Percentiles rank a stretch among this genome's conserved stretches.
phyloP scores from a whole-genome alignment of 1,284 basidiomycete species.

The Cerioporus squamosus region DNA sequence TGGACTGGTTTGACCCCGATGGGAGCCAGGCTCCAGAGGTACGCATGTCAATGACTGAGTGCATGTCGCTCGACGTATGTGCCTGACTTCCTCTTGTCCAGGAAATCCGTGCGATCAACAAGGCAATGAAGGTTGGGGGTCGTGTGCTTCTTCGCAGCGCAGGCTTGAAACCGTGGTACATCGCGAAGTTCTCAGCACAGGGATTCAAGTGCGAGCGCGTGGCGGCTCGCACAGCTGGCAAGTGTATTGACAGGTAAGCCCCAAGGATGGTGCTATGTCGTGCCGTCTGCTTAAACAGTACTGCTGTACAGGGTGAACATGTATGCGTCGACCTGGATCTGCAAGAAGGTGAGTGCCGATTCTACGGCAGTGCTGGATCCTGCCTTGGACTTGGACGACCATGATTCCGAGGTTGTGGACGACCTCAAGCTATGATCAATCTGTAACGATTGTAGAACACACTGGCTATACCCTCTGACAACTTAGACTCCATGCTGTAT shows the following conservation, averaged over 20 bases:
- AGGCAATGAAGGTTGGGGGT: constrained; percentile 27
- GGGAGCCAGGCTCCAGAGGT: constrained; percentile 20
- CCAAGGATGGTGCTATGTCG: too few species aligned
- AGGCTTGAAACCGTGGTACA: constrained; percentile 27
- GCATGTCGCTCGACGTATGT: too few species aligned
- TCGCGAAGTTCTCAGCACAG: constrained; percentile 22
- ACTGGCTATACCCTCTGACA: not conserved
- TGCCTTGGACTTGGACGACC: not conserved
- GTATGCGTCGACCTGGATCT: constrained; percentile 30
- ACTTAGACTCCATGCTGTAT: too few species aligned
- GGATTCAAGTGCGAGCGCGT: constrained; percentile 26
- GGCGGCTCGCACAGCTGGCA: constrained; percentile 20
- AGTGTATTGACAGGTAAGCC: constrained; percentile 24
- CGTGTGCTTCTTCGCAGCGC: constrained; percentile 26
- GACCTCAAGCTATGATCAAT: constrained; percentile 11
- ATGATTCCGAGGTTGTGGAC: constrained; percentile 12
- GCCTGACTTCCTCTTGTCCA: not conserved
- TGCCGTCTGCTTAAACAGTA: not conserved
- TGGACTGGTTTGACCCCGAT: constrained; percentile 28
- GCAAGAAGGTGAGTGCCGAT: constrained; percentile 20
- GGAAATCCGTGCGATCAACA: constrained; percentile 26
- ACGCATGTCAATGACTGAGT: too few species aligned
- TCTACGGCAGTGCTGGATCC: constrained; percentile 2
- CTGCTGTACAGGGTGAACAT: constrained; percentile 22
- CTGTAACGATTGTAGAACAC: not conserved